phyloP scores from a whole-genome alignment of 495 filamentous ascomycete genomes.

The Endocarpon pusillum region DNA sequence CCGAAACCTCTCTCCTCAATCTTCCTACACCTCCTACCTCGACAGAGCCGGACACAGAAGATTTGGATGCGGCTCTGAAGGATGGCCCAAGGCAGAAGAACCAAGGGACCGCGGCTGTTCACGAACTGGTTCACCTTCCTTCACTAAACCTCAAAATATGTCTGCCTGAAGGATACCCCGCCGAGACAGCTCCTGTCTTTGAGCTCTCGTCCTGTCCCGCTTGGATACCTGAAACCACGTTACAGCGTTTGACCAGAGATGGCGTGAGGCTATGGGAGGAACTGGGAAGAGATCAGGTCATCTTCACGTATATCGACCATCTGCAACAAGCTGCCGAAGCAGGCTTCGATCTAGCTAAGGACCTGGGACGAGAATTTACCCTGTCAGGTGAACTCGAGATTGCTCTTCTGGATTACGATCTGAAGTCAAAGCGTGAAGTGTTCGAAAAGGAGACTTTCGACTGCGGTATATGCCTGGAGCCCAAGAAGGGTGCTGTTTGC shows the following conservation, averaged over 20 bases:
- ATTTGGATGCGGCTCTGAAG: conserved; percentile 10
- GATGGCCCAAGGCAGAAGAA: conserved; percentile 10
- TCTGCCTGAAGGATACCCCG: conserved; percentile 64
- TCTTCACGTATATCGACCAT: conserved; percentile 76
- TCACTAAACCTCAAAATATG: conserved; percentile 49
- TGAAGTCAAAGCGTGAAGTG: conserved; percentile 46
- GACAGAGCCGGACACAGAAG: conserved; percentile 16
- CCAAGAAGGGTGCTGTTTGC: conserved; percentile 74
- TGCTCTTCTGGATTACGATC: conserved; percentile 62
- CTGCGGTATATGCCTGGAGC: conserved; percentile 81
- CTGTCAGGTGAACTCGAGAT: conserved; percentile 47
- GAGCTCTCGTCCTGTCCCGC: conserved; percentile 43
- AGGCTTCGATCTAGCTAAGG: conserved; percentile 52
- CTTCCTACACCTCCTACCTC: conserved; percentile 31
- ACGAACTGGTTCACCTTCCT: conserved; percentile 59
- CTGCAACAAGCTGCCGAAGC: conserved; percentile 64
- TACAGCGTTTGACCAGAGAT: conserved; percentile 43
- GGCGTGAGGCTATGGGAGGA: conserved; percentile 63
- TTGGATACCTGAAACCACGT: conserved; percentile 48
- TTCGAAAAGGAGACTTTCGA: conserved; percentile 80
- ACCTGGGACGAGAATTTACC: conserved; percentile 25
- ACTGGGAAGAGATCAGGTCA: conserved; percentile 53
- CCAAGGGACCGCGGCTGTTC: conserved; percentile 17
- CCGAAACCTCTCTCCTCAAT: conserved; percentile 21
- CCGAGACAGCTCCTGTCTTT: conserved; percentile 44